Conservation (phyloP, 2,329 filamentous ascomycete genomes). For the Hymenoscyphus fructigenus region DNA sequence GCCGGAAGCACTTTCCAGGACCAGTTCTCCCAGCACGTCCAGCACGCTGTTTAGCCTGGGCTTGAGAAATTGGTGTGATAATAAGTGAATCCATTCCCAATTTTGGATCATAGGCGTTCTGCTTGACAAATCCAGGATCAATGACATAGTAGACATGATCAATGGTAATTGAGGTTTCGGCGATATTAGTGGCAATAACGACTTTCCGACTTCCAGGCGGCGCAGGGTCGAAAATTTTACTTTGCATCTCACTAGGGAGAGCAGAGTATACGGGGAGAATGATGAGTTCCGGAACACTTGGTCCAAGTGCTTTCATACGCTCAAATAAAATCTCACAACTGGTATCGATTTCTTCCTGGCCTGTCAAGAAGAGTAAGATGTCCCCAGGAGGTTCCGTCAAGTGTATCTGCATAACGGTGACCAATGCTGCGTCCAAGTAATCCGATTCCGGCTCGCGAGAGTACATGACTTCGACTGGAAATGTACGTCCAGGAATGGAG, state of each 20-base stretch:
- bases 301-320: slow-evolving; percentile 92
- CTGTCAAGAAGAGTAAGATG: slow-evolving; percentile 94
- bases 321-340: slow-evolving; percentile 90
- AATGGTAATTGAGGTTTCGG: slow-evolving; percentile 96
- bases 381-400: slow-evolving; percentile 89
- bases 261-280: slow-evolving; percentile 96
- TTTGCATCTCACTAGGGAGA: slow-evolving; percentile 90
- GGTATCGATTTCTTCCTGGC: slow-evolving; percentile 97
- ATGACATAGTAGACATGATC: slow-evolving; percentile 98
- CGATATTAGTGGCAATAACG: slow-evolving; percentile 97
- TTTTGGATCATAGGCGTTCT: slow-evolving; percentile 95
- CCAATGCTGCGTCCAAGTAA: slow-evolving; percentile 90
- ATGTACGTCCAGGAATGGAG: slow-evolving; percentile 92
- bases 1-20: slow-evolving; percentile 90
- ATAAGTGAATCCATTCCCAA: slow-evolving; percentile 96
- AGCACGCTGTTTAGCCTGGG: slow-evolving; percentile 91
- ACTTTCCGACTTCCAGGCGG: slow-evolving; percentile 86
- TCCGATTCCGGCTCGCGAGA: slow-evolving; percentile 93
- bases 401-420: slow-evolving; percentile 98
- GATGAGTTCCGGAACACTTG: slow-evolving; percentile 85
- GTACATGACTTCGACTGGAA: slow-evolving; percentile 94
- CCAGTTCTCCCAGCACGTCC: slow-evolving; percentile 92
- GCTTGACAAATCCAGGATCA: slow-evolving; percentile 96
- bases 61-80: slow-evolving; percentile 94
- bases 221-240: slow-evolving; percentile 89